Percentiles rank a stretch among this genome's conserved stretches.
These are phyloP conservation scores for Halenospora varia DNA, from an alignment of 495 filamentous ascomycete species.

Conservation along the genomic window DNA sequence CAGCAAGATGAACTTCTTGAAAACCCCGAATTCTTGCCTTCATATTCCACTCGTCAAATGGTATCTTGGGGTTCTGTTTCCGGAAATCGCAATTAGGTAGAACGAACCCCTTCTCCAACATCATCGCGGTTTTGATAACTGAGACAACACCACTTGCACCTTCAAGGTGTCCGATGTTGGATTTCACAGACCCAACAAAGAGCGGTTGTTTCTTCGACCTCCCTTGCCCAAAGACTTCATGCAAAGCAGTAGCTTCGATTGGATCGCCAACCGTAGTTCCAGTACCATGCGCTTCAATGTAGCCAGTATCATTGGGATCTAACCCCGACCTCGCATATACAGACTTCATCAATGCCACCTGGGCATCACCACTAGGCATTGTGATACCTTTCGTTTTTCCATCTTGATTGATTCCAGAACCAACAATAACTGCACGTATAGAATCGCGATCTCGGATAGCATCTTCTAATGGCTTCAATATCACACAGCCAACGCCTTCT, in stretches of 20 bases:
- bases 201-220: slow-evolving; percentile 25
- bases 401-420: slow-evolving; percentile 55
- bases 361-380: slow-evolving; percentile 49
- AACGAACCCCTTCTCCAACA: slow-evolving; percentile 53
- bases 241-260: slow-evolving; percentile 40
- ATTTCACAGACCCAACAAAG: slow-evolving; percentile 48
- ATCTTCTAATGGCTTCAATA: slow-evolving; percentile 57
- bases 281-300: slow-evolving; percentile 45
- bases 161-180: slow-evolving; percentile 58
- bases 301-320: slow-evolving; percentile 39
- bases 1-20: slow-evolving; percentile 18
- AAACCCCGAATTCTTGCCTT: slow-evolving; percentile 18
- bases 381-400: slow-evolving; percentile 55
- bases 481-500: slow-evolving; percentile 55
- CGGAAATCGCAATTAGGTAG: slow-evolving; percentile 46
- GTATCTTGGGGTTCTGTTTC: slow-evolving; percentile 41
- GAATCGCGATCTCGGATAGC: slow-evolving; percentile 53
- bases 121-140: slow-evolving; percentile 53
- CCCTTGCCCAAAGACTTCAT: neutral
- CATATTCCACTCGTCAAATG: slow-evolving; percentile 48
- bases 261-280: slow-evolving; percentile 54
- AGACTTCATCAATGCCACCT: slow-evolving; percentile 48
- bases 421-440: slow-evolving; percentile 59
- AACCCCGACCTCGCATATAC: slow-evolving; percentile 46
- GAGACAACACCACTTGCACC: slow-evolving; percentile 51